Base-by-base conservation (phyloP, 2,329 filamentous ascomycete genomes). In the Pseudogymnoascus sp. region DNA sequence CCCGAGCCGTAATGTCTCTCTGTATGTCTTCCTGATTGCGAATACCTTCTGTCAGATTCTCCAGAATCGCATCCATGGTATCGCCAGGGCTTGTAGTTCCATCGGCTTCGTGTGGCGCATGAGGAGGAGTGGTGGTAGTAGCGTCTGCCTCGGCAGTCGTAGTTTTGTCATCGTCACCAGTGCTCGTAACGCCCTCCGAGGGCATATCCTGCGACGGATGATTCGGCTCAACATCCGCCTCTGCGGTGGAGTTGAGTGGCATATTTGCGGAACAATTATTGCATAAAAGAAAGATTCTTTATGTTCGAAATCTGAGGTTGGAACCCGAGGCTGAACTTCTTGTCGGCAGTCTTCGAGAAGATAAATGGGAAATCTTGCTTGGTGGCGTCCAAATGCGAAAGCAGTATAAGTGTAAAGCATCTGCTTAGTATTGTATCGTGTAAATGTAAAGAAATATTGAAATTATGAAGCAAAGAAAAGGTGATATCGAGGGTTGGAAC, bases 21-120 rank as follows among this genome's bases (percentile, higher is more conserved):
- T 96, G 92, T 18, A 97, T 76, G 61, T 96, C 92, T 74, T 92
- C 86, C 71, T 97, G 92, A 67, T 96, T 85, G 61, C 90, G 84
- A 19, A 94, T 83, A 61, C 85, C 80, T 58, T 84, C 81, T 3
- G 86, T 84, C 38, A 91, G 74, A 41, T 80, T 80, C 61, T 79
- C 77, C 26, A 91, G 74, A 18, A 52, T 52, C 2, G 26, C 15
- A 30, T 52, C 45, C 45, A 81, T 80, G 58, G 7, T 52, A 18
- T 52, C 45, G 26, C 26, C 34, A 28, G 21, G 58, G 26, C 15
- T 52, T 30, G 26, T 12, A 10, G 45, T 52, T 52, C 2, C 55
- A 19, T 57, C 30, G 12, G n/a, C 19, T 23, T 38, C 28, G 5
- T 37, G 55, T 37, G 35, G 30, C 55, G 55, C 55, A 37, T 15